These are phyloP conservation scores for Sphagnum fallax DNA, from an alignment of 228 moss, liverwort and hornwort species.

Conservation along the genomic window DNA sequence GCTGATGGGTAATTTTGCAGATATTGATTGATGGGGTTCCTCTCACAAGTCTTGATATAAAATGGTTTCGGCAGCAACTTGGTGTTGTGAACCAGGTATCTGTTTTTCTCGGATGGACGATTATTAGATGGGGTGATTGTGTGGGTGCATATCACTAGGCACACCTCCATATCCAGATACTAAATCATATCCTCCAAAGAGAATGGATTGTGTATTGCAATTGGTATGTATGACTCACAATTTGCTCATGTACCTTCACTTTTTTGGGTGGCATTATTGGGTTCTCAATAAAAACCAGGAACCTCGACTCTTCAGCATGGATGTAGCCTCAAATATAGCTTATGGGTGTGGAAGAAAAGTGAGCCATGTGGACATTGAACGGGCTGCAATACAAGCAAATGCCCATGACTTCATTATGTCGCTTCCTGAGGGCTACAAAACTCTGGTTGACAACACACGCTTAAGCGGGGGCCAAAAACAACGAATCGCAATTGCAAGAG, in stretches of 20 bases:
- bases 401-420: slow-evolving; percentile 90
- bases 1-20: slow-evolving; percentile 24
- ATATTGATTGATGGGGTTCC: slow-evolving; percentile 88
- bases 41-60: slow-evolving; percentile 72
- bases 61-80: slow-evolving; percentile 90
- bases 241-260: too few relatives aligned
- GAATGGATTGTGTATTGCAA: too few relatives aligned
- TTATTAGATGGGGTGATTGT: too few relatives aligned
- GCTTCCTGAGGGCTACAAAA: slow-evolving; percentile 84
- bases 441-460: slow-evolving; percentile 87
- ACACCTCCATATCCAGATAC: too few relatives aligned
- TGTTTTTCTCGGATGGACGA: too few relatives aligned
- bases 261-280: too few relatives aligned
- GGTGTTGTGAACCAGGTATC: slow-evolving; percentile 96
- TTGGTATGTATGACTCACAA: too few relatives aligned
- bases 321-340: slow-evolving; percentile 89
- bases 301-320: slow-evolving; percentile 97
- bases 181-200: too few relatives aligned
- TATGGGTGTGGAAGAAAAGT: slow-evolving; percentile 57
- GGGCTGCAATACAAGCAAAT: slow-evolving; percentile 82
- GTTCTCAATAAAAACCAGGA: slow-evolving; percentile 32
- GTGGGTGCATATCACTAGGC: too few relatives aligned
- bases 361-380: slow-evolving; percentile 59
- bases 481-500: slow-evolving; percentile 95
- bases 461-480: slow-evolving; percentile 98